Evolutionary conservation across 495 filamentous ascomycete species (phyloP).

Genomic region (Recurvomyces mirabilis): DNA sequence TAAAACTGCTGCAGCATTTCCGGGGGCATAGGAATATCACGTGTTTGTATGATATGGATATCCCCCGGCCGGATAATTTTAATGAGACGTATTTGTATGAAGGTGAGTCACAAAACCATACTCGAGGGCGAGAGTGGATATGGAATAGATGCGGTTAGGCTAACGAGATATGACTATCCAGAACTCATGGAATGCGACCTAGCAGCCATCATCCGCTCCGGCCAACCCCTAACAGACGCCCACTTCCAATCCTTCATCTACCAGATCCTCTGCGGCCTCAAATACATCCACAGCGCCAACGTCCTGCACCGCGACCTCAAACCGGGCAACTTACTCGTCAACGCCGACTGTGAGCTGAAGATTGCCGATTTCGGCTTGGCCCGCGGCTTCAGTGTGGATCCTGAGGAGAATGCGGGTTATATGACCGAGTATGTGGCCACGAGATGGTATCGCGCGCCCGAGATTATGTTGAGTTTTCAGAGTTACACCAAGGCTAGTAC

Average conservation of each 20-base stretch:
- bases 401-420: constrained; percentile 96
- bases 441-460: constrained; percentile 96
- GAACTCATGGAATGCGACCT: constrained; percentile 99
- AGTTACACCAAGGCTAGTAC: constrained; percentile 94
- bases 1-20: constrained; percentile 98
- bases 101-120: constrained; percentile 42
- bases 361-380: constrained; percentile 98
- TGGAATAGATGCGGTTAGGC: constrained; percentile 3
- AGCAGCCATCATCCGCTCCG: constrained; percentile 94
- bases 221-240: constrained; percentile 95
- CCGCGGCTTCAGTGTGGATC: constrained; percentile 75
- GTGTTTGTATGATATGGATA: constrained; percentile 99
- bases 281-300: constrained; percentile 98
- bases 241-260: constrained; percentile 99
- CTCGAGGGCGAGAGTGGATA: constrained; percentile 2
- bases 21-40: constrained; percentile 75
- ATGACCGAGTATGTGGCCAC: constrained; percentile 99
- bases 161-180: too few relatives aligned
- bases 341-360: constrained; percentile 98
- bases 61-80: constrained; percentile 93
- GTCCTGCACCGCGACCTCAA: constrained; percentile 97
- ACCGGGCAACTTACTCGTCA: constrained; percentile 90
- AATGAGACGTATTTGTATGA: constrained; percentile 99
- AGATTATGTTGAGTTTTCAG: constrained; percentile 99
- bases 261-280: constrained; percentile 93